Conservation (phyloP, 1,284 basidiomycete genomes). For the Fistulinella cinereoalba region DNA sequence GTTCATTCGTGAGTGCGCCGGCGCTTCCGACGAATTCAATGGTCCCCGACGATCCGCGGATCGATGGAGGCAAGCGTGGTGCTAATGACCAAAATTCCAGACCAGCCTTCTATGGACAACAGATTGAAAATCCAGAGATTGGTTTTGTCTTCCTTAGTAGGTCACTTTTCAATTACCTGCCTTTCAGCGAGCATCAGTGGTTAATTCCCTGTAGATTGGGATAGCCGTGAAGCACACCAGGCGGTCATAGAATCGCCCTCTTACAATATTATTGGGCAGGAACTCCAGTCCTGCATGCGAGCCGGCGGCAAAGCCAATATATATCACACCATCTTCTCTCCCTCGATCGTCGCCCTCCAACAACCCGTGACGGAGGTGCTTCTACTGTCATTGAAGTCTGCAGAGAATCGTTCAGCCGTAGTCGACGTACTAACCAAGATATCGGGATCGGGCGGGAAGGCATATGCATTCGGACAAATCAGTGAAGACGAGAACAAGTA, state of each 20-base stretch:
- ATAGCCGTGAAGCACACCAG: constrained; percentile 5
- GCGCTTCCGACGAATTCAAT: too few species aligned
- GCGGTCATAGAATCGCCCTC: not conserved
- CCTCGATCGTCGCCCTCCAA: not conserved
- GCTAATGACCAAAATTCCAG: not conserved
- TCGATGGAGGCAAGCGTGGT: not conserved
- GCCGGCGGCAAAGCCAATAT: not conserved
- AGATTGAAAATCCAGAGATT: not conserved
- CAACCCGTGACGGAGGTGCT: constrained; percentile 9
- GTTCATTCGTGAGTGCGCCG: not conserved
- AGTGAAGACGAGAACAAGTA: constrained; percentile 9
- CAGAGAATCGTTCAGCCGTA: constrained; percentile 7
- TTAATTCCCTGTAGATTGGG: constrained; percentile 14
- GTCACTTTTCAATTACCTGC: not conserved
- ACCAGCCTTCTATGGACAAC: not conserved
- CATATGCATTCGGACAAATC: constrained; percentile 1
- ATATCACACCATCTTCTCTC: constrained; percentile 8
- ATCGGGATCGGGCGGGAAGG: not conserved
- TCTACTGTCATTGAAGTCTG: constrained; percentile 3
- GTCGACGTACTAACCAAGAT: constrained; percentile 2
- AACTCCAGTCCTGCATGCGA: not conserved
- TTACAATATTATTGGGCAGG: not conserved
- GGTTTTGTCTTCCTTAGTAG: not conserved
- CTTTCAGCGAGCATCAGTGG: not conserved
- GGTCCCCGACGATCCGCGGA: not conserved